These are phyloP conservation scores for Evansstolkia leycettana DNA, from an alignment of 495 filamentous ascomycete genomes.

Conservation along the genomic window DNA sequence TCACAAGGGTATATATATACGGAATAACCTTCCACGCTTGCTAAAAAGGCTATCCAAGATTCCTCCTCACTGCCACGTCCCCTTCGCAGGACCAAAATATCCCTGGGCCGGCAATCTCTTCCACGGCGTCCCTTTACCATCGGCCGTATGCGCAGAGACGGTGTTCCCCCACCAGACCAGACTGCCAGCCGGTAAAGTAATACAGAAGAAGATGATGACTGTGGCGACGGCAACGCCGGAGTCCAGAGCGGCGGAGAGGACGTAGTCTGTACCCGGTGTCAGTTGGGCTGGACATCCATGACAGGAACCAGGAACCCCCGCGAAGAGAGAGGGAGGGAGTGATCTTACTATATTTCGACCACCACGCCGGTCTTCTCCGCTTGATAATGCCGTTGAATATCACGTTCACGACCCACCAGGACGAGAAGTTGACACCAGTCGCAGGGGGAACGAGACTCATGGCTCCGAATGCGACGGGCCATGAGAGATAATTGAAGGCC, in stretches of 20 bases:
- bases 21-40: too few relatives aligned
- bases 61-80: conserved; percentile 31
- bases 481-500: conserved; percentile 32
- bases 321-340: too few relatives aligned
- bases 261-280: conserved; percentile 49
- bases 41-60: too few relatives aligned
- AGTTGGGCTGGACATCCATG: conserved; percentile 46
- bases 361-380: conserved; percentile 54
- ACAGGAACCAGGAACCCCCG: conserved; percentile 57
- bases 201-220: conserved; percentile 54
- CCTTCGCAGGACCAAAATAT: conserved; percentile 47
- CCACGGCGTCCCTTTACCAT: conserved; percentile 32
- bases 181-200: conserved; percentile 48
- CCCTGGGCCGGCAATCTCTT: conserved; percentile 28
- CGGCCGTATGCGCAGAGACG: conserved; percentile 32
- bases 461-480: conserved; percentile 37
- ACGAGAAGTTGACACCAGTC: conserved; percentile 39
- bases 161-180: conserved; percentile 61
- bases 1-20: too few relatives aligned
- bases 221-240: conserved; percentile 50
- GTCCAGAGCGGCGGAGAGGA: conserved; percentile 49
- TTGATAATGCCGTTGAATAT: conserved; percentile 56
- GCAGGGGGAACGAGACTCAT: conserved; percentile 36
- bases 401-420: conserved; percentile 48
- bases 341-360: conserved; percentile 60